Evolutionary conservation across 1,284 basidiomycete species (phyloP), one percentile per base, ranked within the genome.

Genomic region (Trametes hirsuta): DNA sequence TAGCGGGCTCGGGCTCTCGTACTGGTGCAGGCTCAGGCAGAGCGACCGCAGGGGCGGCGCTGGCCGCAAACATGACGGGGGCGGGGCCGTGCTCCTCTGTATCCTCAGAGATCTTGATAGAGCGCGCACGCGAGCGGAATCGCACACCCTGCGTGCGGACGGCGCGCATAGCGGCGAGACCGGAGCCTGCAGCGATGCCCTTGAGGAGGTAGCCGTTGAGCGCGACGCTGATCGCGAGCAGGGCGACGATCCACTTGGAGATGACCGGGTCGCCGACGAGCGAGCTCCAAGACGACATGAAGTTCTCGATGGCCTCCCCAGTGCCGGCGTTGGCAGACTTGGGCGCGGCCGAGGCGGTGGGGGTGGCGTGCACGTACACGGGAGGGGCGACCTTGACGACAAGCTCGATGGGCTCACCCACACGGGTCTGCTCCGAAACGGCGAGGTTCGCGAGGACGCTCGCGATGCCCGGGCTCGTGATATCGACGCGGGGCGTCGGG

Each of bases 191-290:
- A 0, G 85, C 85, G 42, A 90, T 87, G 6, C 90, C 89, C 75
- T 95, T 97, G 63, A 99, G 83, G 36, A 99, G 81, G 73, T 95
- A 98, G 1, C 95, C 95, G 69, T 99, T 99, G 64, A 99, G 81
- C 63, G 91, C 86, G 64, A 99, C 90, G 64, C 91, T 94, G 66
- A 97, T 84, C 3, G 88, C 90, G 36, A 99, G 86, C 15, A 92
- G 82, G 54, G 95, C 81, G 55, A 98, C 92, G 69, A 99, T 97
- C 93, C 94, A 97, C 79, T 99, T 99, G 71, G 88, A 91, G 67
- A 99, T 79, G 55, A 98, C 87, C 0, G 97, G 97, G 72, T 99
- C 97, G 35, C 95, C 95, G 54, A 98, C 95, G 64, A 98, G 86
- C n/a, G 82, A 80, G 8, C 94, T 94, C 97, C 96, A 98, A n/a